Evolutionary conservation across 2,329 filamentous ascomycete genomes (phyloP), one percentile per base, ranked within the genome.

Genomic region (Monilinia fructicola): DNA sequence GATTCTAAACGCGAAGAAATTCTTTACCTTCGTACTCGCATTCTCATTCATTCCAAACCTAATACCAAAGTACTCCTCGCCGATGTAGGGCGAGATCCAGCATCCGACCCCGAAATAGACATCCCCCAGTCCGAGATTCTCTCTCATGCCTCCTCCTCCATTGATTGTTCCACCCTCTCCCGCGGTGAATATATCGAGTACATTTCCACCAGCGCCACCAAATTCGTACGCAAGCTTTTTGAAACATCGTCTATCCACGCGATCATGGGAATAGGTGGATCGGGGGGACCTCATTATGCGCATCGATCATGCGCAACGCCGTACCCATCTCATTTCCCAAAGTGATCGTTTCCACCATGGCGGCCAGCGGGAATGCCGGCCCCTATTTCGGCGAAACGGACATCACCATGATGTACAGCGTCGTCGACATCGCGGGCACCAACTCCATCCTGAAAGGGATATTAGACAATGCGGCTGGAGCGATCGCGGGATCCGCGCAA

Each of bases 241-340:
- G 60, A 76, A 9, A 64, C 72, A 1, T 69, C 73, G 0, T 59
- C 73, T 2, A 80, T 89, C 42, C 82, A 88, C 54, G 88, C 81
- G 2, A 81, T 88, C 18, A 77, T 90, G 16, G 81, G 81, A 0
- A 81, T 87, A 0, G 89, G 87, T 10, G 89, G 89, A 0, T 88
- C 85, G 0, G 83, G 85, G 28, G 86, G 0, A 90, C 88, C 0
- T 83, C 84, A 2, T 79, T 91, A 14, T 83, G 83, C 0, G 81
- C 87, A 0, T 78, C 82, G 0, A 81, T 86, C 0, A 90, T 91
- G 87, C 80, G 85, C 18, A 77, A 82, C 2, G 82, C 80, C 0
- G 74, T 89, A 0, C 88, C 88, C 0, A 79, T 91, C 16, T 87
- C 87, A 0, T 83, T 91, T 61, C 89, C 89, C 0, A 91, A 91